These are phyloP conservation scores for Monosporozyma yasuniensis DNA, from an alignment of 805 yeast species.

Conservation along the genomic window DNA sequence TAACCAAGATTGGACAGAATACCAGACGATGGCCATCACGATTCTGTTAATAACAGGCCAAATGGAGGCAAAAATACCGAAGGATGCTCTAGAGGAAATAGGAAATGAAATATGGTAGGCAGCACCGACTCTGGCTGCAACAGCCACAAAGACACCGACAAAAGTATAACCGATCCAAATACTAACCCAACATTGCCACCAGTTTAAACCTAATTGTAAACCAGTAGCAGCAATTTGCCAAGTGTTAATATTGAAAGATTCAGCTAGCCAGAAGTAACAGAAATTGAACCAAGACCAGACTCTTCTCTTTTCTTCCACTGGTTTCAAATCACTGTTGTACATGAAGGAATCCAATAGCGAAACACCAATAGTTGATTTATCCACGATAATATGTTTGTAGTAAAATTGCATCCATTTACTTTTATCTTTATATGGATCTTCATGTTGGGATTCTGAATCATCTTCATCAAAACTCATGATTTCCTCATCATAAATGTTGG, in stretches of 20 bases:
- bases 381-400: conserved; percentile 19
- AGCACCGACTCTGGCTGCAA: conserved; percentile 72
- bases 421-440: conserved; percentile 2
- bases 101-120: conserved; percentile 82
- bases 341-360: conserved; percentile 36
- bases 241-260: conserved; percentile 82
- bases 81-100: conserved; percentile 72
- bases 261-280: conserved; percentile 80
- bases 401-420: conserved; percentile 19
- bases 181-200: conserved; percentile 91
- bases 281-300: conserved; percentile 80
- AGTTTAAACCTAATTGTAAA: conserved; percentile 62
- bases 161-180: conserved; percentile 79
- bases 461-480: background rate
- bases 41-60: conserved; percentile 89
- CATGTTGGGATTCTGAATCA: background rate
- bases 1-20: conserved; percentile 74
- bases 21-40: conserved; percentile 86
- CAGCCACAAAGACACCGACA: conserved; percentile 59
- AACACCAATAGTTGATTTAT: conserved; percentile 31
- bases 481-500: conserved; percentile 1
- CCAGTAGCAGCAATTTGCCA: conserved; percentile 93
- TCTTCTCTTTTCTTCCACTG: conserved; percentile 66
- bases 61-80: conserved; percentile 78
- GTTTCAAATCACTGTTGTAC: conserved; percentile 67